A percentile compares a stretch with the other conserved stretches of the same genome.
phyloP scores from a whole-genome alignment of 1,284 basidiomycete species.

The Tetrapyrgos nigripes region DNA sequence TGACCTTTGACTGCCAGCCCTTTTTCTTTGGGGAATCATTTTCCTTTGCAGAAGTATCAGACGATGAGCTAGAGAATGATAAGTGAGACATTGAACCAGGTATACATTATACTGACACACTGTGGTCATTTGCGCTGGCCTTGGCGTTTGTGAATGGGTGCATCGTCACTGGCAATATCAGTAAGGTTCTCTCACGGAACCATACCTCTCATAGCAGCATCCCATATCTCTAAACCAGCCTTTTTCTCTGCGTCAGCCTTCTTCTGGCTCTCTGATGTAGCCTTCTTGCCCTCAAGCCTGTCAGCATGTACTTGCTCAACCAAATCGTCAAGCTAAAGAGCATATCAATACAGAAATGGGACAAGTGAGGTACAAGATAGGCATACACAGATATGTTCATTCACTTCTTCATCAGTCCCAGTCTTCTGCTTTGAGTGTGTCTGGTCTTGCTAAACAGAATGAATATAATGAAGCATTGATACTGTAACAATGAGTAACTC shows the following conservation, averaged over 20 bases:
- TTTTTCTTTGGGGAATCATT: neutral
- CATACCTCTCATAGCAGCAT: slow-evolving; percentile 11
- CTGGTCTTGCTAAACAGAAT: slow-evolving; percentile 6
- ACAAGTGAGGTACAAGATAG: too few species aligned
- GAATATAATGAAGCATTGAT: too few species aligned
- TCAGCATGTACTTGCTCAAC: neutral
- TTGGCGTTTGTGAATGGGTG: too few species aligned
- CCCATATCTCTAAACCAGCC: slow-evolving; percentile 7
- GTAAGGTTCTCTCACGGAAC: slow-evolving; percentile 3
- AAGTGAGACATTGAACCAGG: too few species aligned
- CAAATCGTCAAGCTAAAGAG: slow-evolving; percentile 4
- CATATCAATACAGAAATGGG: too few species aligned
- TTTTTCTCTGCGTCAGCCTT: neutral
- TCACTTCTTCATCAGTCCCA: slow-evolving; percentile 13
- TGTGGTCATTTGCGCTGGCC: too few species aligned
- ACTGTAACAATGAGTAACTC: neutral
- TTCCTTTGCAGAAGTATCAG: too few species aligned
- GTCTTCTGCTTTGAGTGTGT: slow-evolving; percentile 12
- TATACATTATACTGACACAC: too few species aligned
- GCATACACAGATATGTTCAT: slow-evolving; percentile 7
- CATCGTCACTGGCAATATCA: neutral
- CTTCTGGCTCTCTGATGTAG: slow-evolving; percentile 23
- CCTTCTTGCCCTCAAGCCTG: neutral
- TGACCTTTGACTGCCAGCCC: neutral
- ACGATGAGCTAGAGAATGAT: too few species aligned